A percentile compares a stretch with the other conserved stretches of the same genome.
Evolutionary conservation across 169 alveolate species (phyloP).

Genomic region (Plasmodium falciparum): DNA sequence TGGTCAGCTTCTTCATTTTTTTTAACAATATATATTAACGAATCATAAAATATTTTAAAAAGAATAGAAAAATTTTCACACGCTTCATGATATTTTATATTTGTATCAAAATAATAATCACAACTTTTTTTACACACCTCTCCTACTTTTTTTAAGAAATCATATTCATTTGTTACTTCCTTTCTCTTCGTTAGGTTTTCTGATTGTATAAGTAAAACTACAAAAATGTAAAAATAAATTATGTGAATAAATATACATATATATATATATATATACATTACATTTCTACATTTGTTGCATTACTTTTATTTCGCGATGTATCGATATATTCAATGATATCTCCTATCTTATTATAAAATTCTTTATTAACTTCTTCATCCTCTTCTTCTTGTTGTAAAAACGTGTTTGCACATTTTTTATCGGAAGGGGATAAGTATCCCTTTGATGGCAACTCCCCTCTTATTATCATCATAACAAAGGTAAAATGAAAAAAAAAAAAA

Average conservation of each 20-base stretch:
- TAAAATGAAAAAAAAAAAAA: not conserved
- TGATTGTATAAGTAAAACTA: slow-evolving; percentile 44
- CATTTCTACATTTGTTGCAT: not conserved
- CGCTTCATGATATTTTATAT: slow-evolving; percentile 51
- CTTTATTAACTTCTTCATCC: slow-evolving; percentile 14
- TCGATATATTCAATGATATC: slow-evolving; percentile 47
- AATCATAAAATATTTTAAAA: slow-evolving; percentile 43
- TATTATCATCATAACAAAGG: slow-evolving; percentile 13
- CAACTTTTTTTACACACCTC: slow-evolving; percentile 69
- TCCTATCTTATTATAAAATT: slow-evolving; percentile 47
- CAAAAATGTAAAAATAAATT: not conserved
- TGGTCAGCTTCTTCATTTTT: slow-evolving; percentile 34
- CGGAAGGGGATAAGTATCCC: too few relatives aligned
- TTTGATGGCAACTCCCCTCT: not conserved
- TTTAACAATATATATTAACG: slow-evolving; percentile 17
- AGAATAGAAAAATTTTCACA: slow-evolving; percentile 61
- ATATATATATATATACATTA: not conserved
- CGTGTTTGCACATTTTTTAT: too few relatives aligned
- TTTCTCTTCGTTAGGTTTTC: slow-evolving; percentile 51
- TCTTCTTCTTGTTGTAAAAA: too few relatives aligned
- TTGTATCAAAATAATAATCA: slow-evolving; percentile 53
- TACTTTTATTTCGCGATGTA: slow-evolving; percentile 32
- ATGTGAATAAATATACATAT: not conserved
- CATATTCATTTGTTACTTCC: slow-evolving; percentile 39
- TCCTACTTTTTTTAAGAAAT: slow-evolving; percentile 53